A percentile compares a stretch with the other conserved stretches of the same genome.
phyloP scores from a whole-genome alignment of 1,284 basidiomycete species.

The Pascua sp. region DNA sequence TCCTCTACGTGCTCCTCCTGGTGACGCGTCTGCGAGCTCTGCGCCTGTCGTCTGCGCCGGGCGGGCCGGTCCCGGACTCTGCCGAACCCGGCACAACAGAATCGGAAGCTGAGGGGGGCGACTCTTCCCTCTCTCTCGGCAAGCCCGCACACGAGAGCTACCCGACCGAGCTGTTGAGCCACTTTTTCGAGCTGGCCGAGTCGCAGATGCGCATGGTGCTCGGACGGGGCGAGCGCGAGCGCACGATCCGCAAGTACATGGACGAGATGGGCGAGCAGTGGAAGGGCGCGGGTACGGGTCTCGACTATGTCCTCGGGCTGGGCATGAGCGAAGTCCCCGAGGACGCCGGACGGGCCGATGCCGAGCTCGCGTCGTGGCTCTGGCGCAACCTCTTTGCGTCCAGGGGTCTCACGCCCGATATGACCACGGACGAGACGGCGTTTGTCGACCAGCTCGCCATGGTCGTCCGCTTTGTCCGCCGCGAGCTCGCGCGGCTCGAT shows the following conservation, averaged over 20 bases:
- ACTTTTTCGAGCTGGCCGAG: slow-evolving; percentile 95
- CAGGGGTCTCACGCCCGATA: slow-evolving; percentile 30
- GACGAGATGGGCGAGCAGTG: slow-evolving; percentile 85
- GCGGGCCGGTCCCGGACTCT: slow-evolving; percentile 51
- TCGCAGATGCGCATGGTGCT: slow-evolving; percentile 81
- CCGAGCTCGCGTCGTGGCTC: slow-evolving; percentile 76
- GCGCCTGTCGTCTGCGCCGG: slow-evolving; percentile 48
- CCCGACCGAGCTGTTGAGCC: slow-evolving; percentile 70
- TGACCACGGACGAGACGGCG: slow-evolving; percentile 55
- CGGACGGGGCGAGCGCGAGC: slow-evolving; percentile 64
- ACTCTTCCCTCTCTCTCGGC: slow-evolving; percentile 9
- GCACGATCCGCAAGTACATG: slow-evolving; percentile 85
- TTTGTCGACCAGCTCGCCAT: slow-evolving; percentile 74
- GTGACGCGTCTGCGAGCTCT: slow-evolving; percentile 83
- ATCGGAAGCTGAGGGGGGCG: slow-evolving; percentile 1
- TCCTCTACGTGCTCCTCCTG: slow-evolving; percentile 88
- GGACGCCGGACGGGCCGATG: slow-evolving; percentile 53
- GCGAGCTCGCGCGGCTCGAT: slow-evolving; percentile 73
- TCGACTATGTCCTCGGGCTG: slow-evolving; percentile 64
- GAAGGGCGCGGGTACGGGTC: slow-evolving; percentile 73
- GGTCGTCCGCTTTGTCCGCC: slow-evolving; percentile 71
- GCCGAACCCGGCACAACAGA: slow-evolving; percentile 10
- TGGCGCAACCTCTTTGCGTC: slow-evolving; percentile 81
- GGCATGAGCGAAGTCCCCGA: slow-evolving; percentile 19
- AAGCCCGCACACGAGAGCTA: slow-evolving; percentile 39